Evolutionary conservation across 1,284 basidiomycete species (phyloP).

Genomic region (Veloboletus limbatus): DNA sequence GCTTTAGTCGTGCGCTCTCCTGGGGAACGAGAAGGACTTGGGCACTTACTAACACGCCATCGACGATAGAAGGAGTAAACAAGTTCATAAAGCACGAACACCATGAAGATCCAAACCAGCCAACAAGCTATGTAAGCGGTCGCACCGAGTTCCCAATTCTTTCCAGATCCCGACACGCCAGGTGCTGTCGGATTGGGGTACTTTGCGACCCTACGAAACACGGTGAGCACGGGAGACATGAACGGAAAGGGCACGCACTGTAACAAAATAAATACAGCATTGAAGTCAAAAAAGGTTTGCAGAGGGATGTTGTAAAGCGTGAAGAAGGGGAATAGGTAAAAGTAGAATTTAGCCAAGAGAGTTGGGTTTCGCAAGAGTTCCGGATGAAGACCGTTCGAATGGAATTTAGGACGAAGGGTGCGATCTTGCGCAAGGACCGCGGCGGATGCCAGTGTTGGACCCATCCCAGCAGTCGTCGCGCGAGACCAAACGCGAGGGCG

Average conservation of each 20-base stretch:
- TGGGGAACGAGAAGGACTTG: conserved; percentile 2
- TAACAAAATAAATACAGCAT: conserved; percentile 71
- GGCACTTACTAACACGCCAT: conserved; percentile 80
- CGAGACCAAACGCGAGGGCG: conserved; percentile 57
- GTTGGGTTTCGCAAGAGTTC: conserved; percentile 64
- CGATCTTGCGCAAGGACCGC: conserved; percentile 34
- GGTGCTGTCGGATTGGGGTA: conserved; percentile 65
- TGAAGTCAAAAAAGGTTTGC: conserved; percentile 81
- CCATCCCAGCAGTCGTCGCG: conserved; percentile 49
- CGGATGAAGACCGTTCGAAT: conserved; percentile 58
- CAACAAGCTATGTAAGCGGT: conserved; percentile 79
- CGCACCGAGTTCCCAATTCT: conserved; percentile 74
- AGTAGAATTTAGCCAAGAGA: conserved; percentile 54
- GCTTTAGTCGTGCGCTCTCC: not conserved
- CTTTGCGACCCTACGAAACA: conserved; percentile 54
- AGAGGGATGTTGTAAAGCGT: conserved; percentile 68
- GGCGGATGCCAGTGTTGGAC: conserved; percentile 46
- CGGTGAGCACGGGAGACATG: conserved; percentile 14
- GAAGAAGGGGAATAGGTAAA: conserved; percentile 63
- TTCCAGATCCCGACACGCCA: conserved; percentile 63
- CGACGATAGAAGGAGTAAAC: conserved; percentile 75
- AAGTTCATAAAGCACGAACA: conserved; percentile 78
- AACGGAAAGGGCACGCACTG: conserved; percentile 52
- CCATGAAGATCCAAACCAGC: conserved; percentile 68
- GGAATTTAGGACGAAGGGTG: conserved; percentile 58